Evolutionary conservation across 1,139 yeast species (phyloP).

Genomic region (Protomyces inouyei): DNA sequence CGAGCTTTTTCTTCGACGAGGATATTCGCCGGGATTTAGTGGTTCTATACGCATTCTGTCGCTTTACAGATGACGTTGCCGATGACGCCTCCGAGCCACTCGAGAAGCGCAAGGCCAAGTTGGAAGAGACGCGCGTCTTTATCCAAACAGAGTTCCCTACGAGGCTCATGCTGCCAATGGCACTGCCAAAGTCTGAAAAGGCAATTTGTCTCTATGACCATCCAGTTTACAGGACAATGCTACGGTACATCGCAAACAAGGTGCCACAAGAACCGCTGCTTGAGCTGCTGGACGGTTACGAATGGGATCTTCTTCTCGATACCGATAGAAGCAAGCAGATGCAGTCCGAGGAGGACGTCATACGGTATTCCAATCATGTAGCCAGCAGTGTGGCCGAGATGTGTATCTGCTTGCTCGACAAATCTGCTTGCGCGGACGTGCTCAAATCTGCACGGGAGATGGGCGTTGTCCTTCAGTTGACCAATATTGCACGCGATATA

Average conservation of each 20-base stretch:
- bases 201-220: background rate
- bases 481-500: conserved; percentile 22
- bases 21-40: conserved; percentile 10
- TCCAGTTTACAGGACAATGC: conserved; percentile 9
- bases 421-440: conserved; percentile 1
- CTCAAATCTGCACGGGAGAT: conserved; percentile 13
- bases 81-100: conserved; percentile 7
- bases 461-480: conserved; percentile 25
- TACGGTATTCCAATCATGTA: conserved; percentile 9
- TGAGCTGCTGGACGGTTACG: conserved; percentile 24
- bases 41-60: conserved; percentile 25
- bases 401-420: conserved; percentile 16
- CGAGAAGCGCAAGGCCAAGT: background rate
- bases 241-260: conserved; percentile 13
- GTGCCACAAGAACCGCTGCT: conserved; percentile 25
- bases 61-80: conserved; percentile 21
- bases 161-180: background rate
- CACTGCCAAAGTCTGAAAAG: conserved; percentile 2
- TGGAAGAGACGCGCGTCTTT: background rate
- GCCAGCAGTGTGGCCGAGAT: conserved; percentile 27
- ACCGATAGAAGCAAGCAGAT: conserved; percentile 1
- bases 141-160: conserved; percentile 8
- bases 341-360: conserved; percentile 3
- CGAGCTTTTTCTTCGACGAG: conserved; percentile 23
- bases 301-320: conserved; percentile 19